Base-by-base conservation (phyloP, 768 basidiomycete species). In the Rhizopogon roseolus region DNA sequence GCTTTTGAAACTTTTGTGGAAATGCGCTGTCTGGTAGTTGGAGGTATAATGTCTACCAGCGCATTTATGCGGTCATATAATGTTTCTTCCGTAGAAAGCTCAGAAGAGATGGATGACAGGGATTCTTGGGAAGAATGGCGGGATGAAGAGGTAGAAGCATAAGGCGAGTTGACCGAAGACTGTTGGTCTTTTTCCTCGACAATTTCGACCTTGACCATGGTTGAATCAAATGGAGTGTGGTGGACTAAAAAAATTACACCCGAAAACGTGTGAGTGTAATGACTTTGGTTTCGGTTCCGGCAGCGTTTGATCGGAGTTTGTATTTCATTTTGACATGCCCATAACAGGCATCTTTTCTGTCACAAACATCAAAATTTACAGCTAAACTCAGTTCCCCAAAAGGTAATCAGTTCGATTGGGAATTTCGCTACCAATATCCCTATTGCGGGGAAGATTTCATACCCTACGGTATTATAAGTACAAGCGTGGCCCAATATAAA, bases 21-120 rank as follows among this genome's bases (percentile, higher is more conserved):
- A 59, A 98, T 82, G 64, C 73, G 74, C 62, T 90, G 86, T 57
- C 97, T 85, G 38, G 95, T 95, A 8, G 87, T 74, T 22, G 97
- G 97, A 6, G 95, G 88, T 5, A 99, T 84, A 66, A 99, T 98
- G 78, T 99, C 96, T 62, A 89, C 88, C 69, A 99, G 87, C 25
- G 96, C 96, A 54, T 79, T 78, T 64, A 99, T 60, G 54, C 96
- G 90, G 76, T 98, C 94, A 58, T 85, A 76, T 62, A 97, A 57
- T 41, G 94, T 82, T 74, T 99, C 96, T 62, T 93, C 85, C 57
- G 72, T 75, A 55, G 81, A 81, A 42, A 74, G 65, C 49, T 90
- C 85, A 4, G 91, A 93, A 34, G 82, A 81, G 54, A 91, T 72
- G 54, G 91, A 91, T 19, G 88, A 86, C 60, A 93, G 79, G n/a